phyloP scores from a whole-genome alignment of 495 filamentous ascomycete genomes.

The Aspergillus indologenus region DNA sequence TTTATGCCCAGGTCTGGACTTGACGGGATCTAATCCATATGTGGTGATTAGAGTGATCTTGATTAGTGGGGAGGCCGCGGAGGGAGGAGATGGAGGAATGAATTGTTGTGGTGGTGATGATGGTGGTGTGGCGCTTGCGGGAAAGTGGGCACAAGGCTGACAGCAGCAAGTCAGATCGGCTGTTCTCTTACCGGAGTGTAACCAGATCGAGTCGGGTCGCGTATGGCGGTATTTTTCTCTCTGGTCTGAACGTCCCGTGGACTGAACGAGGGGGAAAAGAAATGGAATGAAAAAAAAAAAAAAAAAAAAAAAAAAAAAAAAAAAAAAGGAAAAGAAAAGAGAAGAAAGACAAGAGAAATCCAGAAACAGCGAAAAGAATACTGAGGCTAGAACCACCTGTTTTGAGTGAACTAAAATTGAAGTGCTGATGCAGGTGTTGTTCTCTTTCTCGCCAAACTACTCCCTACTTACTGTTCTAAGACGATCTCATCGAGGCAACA shows the following conservation, averaged over 20 bases:
- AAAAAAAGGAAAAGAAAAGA: neutral
- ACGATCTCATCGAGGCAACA: conserved; percentile 16
- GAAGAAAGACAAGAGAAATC: neutral
- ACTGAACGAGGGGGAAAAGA: neutral
- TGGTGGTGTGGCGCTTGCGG: conserved; percentile 22
- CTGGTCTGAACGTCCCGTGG: neutral
- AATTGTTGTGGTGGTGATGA: too few relatives aligned
- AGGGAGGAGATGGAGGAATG: conserved; percentile 14
- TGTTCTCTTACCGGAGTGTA: conserved; percentile 22
- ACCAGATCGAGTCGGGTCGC: conserved; percentile 25
- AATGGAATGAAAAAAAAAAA: too few relatives aligned
- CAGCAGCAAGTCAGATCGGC: conserved; percentile 29
- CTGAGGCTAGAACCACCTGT: neutral
- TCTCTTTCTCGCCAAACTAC: neutral
- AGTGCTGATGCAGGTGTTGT: neutral
- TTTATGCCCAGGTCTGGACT: conserved; percentile 18
- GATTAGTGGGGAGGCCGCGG: conserved; percentile 19
- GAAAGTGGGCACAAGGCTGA: conserved; percentile 36
- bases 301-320: conserved; percentile 4
- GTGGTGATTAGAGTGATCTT: conserved; percentile 4
- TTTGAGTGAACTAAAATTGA: neutral
- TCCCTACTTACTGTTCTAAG: neutral
- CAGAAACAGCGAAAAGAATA: conserved; percentile 1
- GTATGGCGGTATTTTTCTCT: conserved; percentile 12
- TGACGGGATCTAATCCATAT: conserved; percentile 13